Base-by-base conservation (phyloP, 2,329 filamentous ascomycete species). In the Pseudocercospora musae region DNA sequence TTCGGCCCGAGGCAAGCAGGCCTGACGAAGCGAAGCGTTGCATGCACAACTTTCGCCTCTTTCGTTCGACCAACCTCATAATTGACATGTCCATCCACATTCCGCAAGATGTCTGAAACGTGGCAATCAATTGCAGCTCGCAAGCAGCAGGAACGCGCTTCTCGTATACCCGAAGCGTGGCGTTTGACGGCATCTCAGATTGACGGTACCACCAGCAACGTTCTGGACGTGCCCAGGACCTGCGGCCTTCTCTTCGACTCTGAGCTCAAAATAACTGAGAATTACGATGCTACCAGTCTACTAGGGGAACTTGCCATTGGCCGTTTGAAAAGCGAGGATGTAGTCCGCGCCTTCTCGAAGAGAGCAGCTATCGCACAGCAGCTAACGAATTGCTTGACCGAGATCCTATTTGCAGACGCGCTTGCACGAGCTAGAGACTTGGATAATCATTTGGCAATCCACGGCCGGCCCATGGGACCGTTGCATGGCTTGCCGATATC, bases 251-350 rank as follows among this genome's bases (percentile, higher is more conserved):
- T 87, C 23, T 80, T 72, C 1, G n/a, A 72, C 0, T 70, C 77
- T 4, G 84, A 88, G 64, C 70, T 87, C 20, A 71, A 75, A 0
- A 85, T 87, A 54, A 87, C 85, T 0, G 84, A 86, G 65, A 69
- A 77, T 0, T 82, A 81, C 64, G 80, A 85, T 71, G 80, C 79
- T 8, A 76, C 76, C 4, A 71, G 68, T 13, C 66, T 81, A 52
- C 71, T 76, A 1, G 66, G 73, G 21, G 74, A 72, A 4, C 74
- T 81, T 15, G 66, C 72, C 21, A 69, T 63, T 4, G 72, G 73
- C 13, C 46, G 25, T 7, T 33, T 66, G 27, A 63, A 56, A 11
- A 63, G 59, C 37, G 60, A 66, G 56, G 50, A 64, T 23, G 66
- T 69, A 11, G 69, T 72, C 3, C 71, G 65, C 29, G 79, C 79